A percentile compares a stretch with the other conserved stretches of the same genome.
phyloP scores from a whole-genome alignment of 2,329 filamentous ascomycete genomes.

The Fusarium sp. region DNA sequence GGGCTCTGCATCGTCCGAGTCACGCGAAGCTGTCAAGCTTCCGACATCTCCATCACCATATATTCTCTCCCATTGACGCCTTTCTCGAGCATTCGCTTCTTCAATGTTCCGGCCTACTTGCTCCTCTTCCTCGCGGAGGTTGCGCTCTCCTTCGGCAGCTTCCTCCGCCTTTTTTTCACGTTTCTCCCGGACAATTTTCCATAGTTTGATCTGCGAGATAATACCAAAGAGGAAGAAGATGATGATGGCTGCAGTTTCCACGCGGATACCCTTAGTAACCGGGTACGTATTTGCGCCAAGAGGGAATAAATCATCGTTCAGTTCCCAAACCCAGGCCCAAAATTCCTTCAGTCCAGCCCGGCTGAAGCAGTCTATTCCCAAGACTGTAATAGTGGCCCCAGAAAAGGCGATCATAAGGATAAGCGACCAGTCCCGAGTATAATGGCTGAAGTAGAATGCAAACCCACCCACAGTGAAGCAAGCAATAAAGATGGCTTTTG shows the following conservation, averaged over 20 bases:
- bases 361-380: conserved; percentile 93
- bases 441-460: conserved; percentile 80
- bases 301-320: conserved; percentile 86
- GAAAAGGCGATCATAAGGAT: conserved; percentile 82
- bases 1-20: conserved; percentile 63
- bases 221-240: conserved; percentile 80
- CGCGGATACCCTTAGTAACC: conserved; percentile 84
- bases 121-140: conserved; percentile 73
- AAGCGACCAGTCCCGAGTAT: conserved; percentile 81
- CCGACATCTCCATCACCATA: conserved; percentile 71
- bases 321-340: conserved; percentile 89
- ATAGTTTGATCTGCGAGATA: conserved; percentile 86
- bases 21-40: conserved; percentile 52
- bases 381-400: conserved; percentile 79
- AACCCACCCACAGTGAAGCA: conserved; percentile 75
- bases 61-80: conserved; percentile 77
- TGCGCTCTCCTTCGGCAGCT: conserved; percentile 60
- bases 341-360: conserved; percentile 94
- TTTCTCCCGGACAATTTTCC: conserved; percentile 79
- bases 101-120: conserved; percentile 75
- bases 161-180: conserved; percentile 64
- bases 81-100: conserved; percentile 68
- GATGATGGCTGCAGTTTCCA: conserved; percentile 82
- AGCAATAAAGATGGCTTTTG: conserved; percentile 80
- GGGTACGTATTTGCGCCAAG: conserved; percentile 82